phyloP scores from a whole-genome alignment of 371 early-diverging fungal genomes.

The Syncephalastrum racemosum region DNA sequence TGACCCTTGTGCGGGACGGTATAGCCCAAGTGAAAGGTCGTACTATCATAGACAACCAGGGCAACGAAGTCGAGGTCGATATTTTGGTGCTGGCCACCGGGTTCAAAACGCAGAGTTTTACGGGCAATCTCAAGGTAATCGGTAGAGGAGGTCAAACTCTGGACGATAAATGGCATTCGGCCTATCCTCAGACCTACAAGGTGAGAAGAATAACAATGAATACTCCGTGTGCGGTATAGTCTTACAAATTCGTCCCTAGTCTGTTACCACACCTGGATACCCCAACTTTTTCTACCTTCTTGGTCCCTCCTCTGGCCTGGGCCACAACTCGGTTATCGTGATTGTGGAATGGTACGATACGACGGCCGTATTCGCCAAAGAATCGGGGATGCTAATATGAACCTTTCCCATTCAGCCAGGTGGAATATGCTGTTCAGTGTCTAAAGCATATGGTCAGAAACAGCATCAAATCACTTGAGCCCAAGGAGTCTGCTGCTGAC shows the following conservation, averaged over 20 bases:
- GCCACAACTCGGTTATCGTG: conserved; percentile 24
- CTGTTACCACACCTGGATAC: conserved; percentile 29
- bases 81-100: conserved; percentile 61
- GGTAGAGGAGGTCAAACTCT: background rate
- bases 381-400: background rate
- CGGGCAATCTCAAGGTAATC: conserved; percentile 20
- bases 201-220: background rate
- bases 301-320: conserved; percentile 48
- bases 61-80: conserved; percentile 43
- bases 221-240: background rate
- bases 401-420: conserved; percentile 20
- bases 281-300: conserved; percentile 47
- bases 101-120: conserved; percentile 44
- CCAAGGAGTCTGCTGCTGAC: conserved; percentile 19
- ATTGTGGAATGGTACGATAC: conserved; percentile 13
- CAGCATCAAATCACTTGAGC: conserved; percentile 20
- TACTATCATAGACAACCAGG: conserved; percentile 36
- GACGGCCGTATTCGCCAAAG: background rate
- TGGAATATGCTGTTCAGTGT: conserved; percentile 19
- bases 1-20: conserved; percentile 35
- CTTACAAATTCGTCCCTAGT: conserved; percentile 15
- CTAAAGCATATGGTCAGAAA: conserved; percentile 16
- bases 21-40: conserved; percentile 38
- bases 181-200: conserved; percentile 22
- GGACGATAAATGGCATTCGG: conserved; percentile 15